Evolutionary conservation across 1,139 yeast genomes (phyloP).

Genomic region (Taphrina communis): DNA sequence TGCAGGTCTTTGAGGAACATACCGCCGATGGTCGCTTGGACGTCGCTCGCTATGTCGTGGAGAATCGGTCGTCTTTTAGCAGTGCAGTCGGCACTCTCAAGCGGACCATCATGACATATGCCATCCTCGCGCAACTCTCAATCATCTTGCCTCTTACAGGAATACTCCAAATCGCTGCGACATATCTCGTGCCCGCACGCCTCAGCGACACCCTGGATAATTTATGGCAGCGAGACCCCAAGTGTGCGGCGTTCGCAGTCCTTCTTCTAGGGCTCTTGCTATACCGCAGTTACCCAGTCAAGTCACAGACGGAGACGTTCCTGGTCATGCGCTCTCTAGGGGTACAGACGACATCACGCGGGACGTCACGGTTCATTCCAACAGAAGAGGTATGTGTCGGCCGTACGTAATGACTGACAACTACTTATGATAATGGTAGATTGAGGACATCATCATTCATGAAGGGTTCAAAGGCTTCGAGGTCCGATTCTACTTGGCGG

Average conservation of each 20-base stretch:
- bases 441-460: constrained; percentile 64
- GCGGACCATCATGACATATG: constrained; percentile 2
- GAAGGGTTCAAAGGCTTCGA: constrained; percentile 65
- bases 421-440: constrained; percentile 45
- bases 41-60: constrained; percentile 20
- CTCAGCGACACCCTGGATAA: background rate
- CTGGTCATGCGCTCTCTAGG: constrained; percentile 37
- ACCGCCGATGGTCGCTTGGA: constrained; percentile 12
- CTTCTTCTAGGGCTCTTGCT: constrained; percentile 1
- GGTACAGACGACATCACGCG: constrained; percentile 38
- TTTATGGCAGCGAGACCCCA: constrained; percentile 15
- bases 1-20: constrained; percentile 19
- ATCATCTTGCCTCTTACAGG: background rate
- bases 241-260: constrained; percentile 10
- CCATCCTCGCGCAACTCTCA: constrained; percentile 19
- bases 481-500: constrained; percentile 61
- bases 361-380: constrained; percentile 34
- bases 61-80: background rate
- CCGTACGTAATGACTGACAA: no score
- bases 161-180: background rate
- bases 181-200: background rate
- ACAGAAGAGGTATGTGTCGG: constrained; percentile 1
- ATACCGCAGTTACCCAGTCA: constrained; percentile 20
- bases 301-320: constrained; percentile 26
- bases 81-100: background rate